phyloP scores from a whole-genome alignment of 2,329 filamentous ascomycete genomes.

The Sporothrix dimorphospora region DNA sequence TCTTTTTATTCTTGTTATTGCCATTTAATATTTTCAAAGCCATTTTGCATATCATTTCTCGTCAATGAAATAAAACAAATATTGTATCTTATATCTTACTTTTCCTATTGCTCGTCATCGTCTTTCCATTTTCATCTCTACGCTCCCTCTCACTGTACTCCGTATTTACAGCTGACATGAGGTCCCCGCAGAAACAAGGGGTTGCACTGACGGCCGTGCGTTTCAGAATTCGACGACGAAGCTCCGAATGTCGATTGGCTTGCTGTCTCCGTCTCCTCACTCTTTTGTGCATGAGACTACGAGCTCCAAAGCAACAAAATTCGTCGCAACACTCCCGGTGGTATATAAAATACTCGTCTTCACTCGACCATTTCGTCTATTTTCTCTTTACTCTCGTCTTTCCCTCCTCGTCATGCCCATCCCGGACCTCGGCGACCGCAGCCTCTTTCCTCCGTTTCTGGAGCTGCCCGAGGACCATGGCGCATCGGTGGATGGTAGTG shows the following conservation, averaged over 20 bases:
- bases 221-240: constrained; percentile 25
- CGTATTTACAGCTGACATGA: background rate
- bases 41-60: background rate
- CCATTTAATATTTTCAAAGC: background rate
- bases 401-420: constrained; percentile 30
- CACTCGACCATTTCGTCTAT: background rate
- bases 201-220: constrained; percentile 4
- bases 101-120: background rate
- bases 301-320: constrained; percentile 11
- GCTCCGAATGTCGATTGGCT: background rate
- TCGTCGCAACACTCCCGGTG: background rate
- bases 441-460: constrained; percentile 43
- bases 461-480: constrained; percentile 37
- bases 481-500: constrained; percentile 1
- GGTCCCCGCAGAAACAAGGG: constrained; percentile 10
- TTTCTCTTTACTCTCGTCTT: background rate
- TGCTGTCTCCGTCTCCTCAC: background rate
- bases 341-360: background rate
- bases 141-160: too few relatives aligned
- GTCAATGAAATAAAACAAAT: background rate
- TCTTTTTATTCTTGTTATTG: background rate
- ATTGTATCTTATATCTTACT: background rate
- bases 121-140: too few relatives aligned
- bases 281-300: background rate
- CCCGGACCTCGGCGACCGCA: constrained; percentile 42